phyloP scores from a whole-genome alignment of 306 rosid species.

The Vigna angularis region DNA sequence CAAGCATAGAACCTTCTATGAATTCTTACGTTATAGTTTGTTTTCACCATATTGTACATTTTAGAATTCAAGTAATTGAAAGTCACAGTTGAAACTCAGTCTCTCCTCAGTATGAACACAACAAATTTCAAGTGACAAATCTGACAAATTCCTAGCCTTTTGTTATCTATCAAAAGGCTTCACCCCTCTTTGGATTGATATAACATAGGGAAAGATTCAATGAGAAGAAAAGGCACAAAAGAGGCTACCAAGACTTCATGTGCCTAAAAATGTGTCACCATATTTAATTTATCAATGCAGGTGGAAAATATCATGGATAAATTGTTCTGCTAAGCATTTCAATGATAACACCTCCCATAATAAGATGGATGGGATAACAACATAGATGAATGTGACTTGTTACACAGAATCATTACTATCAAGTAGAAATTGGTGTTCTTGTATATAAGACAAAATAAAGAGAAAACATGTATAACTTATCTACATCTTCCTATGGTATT shows the following conservation, averaged over 20 bases:
- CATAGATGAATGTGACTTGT: background rate
- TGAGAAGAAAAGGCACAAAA: background rate
- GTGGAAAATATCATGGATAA: background rate
- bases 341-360: constrained; percentile 1
- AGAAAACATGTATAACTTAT: constrained; percentile 20
- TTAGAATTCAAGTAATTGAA: too few species aligned
- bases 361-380: background rate
- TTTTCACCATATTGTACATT: too few species aligned
- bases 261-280: background rate
- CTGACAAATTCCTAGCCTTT: too few species aligned
- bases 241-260: background rate
- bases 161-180: too few species aligned
- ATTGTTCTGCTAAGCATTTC: background rate
- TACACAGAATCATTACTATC: background rate
- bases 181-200: background rate
- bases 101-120: too few species aligned
- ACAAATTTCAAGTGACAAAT: too few species aligned
- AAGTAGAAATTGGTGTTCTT: constrained; percentile 21
- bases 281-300: background rate
- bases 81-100: too few species aligned
- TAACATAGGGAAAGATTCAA: background rate
- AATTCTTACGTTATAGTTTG: too few species aligned
- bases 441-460: constrained; percentile 11
- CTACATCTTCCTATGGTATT: constrained; percentile 42
- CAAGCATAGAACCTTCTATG: too few species aligned